These are phyloP conservation scores for Alternaria rosae DNA, from an alignment of 2,329 filamentous ascomycete species.

Conservation along the genomic window DNA sequence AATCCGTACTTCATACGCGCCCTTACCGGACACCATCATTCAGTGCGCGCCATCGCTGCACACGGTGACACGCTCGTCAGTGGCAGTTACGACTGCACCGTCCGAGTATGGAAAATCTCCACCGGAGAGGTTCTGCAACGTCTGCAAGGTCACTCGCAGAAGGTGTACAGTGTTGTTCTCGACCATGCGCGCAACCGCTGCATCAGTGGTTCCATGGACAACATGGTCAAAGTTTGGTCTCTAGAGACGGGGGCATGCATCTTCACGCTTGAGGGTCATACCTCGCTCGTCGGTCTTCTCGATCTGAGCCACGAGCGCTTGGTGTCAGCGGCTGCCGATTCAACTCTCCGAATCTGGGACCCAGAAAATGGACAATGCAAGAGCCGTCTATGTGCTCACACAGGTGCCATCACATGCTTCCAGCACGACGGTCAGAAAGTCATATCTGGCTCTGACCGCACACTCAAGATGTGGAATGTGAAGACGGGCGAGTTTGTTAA, in stretches of 20 bases:
- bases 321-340: constrained; percentile 94
- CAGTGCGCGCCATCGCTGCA: constrained; percentile 93
- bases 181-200: constrained; percentile 92
- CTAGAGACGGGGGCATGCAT: constrained; percentile 84
- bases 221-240: constrained; percentile 97
- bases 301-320: constrained; percentile 89
- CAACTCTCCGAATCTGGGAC: constrained; percentile 95
- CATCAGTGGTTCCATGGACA: constrained; percentile 98
- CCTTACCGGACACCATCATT: constrained; percentile 86
- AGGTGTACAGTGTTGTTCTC: constrained; percentile 96
- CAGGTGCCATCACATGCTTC: constrained; percentile 97
- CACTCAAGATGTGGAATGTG: constrained; percentile 98
- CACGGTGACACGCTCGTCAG: constrained; percentile 96
- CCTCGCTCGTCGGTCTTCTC: constrained; percentile 87
- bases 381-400: constrained; percentile 89
- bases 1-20: constrained; percentile 95
- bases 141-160: constrained; percentile 84
- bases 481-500: constrained; percentile 89
- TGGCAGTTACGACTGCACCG: constrained; percentile 94
- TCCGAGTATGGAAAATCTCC: constrained; percentile 96
- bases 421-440: constrained; percentile 97
- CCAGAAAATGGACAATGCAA: constrained; percentile 91
- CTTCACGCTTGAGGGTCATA: constrained; percentile 91
- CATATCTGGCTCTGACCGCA: constrained; percentile 93
- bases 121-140: constrained; percentile 88